Percentiles rank a stretch among this genome's conserved stretches.
phyloP scores from a whole-genome alignment of 495 filamentous ascomycete species.

The Hypoxylon crocopeplum region DNA sequence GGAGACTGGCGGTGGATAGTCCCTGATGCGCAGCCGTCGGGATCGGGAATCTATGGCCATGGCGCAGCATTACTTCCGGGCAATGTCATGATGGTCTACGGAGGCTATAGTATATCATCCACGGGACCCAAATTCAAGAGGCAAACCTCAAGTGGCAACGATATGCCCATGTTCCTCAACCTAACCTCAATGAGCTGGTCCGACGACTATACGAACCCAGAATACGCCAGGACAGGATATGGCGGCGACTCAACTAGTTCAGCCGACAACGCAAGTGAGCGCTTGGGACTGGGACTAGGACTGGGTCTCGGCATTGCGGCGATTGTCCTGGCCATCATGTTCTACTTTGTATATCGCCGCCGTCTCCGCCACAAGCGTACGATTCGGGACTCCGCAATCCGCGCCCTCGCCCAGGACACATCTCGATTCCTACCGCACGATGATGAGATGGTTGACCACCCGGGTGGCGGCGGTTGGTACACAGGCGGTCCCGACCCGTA shows the following conservation, averaged over 20 bases:
- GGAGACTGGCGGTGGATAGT: slow-evolving; percentile 78
- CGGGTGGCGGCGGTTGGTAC: slow-evolving; percentile 45
- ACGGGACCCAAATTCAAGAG: slow-evolving; percentile 47
- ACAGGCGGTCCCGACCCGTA: slow-evolving; percentile 52
- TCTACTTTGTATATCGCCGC: slow-evolving; percentile 66
- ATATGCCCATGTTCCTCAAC: slow-evolving; percentile 74
- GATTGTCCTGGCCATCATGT: slow-evolving; percentile 54
- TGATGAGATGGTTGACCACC: slow-evolving; percentile 67
- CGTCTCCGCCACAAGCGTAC: slow-evolving; percentile 46
- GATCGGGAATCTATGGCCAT: slow-evolving; percentile 79
- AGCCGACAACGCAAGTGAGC: slow-evolving; percentile 17
- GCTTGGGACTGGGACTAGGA: slow-evolving; percentile 76
- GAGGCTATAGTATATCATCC: slow-evolving; percentile 74
- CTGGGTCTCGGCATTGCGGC: slow-evolving; percentile 70
- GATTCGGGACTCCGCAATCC: slow-evolving; percentile 47
- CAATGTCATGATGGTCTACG: slow-evolving; percentile 87
- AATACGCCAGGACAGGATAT: slow-evolving; percentile 18
- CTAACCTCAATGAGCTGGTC: slow-evolving; percentile 76
- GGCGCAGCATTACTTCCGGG: slow-evolving; percentile 84
- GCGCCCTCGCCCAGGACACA: slow-evolving; percentile 48
- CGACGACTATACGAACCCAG: slow-evolving; percentile 69
- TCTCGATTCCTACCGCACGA: slow-evolving; percentile 41
- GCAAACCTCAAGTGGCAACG: slow-evolving; percentile 46
- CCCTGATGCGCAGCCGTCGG: slow-evolving; percentile 59
- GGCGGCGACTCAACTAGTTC: slow-evolving; percentile 27